Evolutionary conservation across 2,329 filamentous ascomycete species (phyloP), one percentile per base, ranked within the genome.

Genomic region (Ophiostoma sp.): DNA sequence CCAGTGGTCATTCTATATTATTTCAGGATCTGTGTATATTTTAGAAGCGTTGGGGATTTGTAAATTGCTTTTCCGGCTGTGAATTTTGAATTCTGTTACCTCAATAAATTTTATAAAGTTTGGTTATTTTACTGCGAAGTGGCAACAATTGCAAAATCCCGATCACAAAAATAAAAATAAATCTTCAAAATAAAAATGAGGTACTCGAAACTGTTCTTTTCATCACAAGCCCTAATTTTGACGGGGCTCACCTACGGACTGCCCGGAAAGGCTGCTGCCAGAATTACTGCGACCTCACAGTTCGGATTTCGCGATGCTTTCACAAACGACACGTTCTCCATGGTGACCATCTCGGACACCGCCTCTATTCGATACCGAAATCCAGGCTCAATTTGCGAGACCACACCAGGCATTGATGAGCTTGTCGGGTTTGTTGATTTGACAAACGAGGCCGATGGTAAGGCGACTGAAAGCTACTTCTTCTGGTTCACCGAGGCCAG

Each of bases 371-470:
- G 55, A 28, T 45, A 48, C 55, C 39, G 39, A 2, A 31, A 50
- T 4, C 22, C 55, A 15, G 39, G 57, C 4, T 6, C 17, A 28
- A 84, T 90, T 17, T 90, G 88, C 78, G 88, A 90, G 79, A 88
- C 86, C 1, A 89, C 86, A 0, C 81, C 83, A 11, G 84, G 85
- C 8, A 87, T 89, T 52, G 85, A 83, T 75, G 86, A 84, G 42
- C 90, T 87, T 79, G 83, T 86, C 0, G 88, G 89, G 42, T 90
- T 90, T 75, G 85, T 90, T 19, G 85, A 87, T 78, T 82, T 90
- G 4, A 45, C 42, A 28, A 15, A 22, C n/a, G 66, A 59, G 3
- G 15, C 31, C 15, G 39, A 12, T 17, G 15, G 55, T 15, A 36
- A 22, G 7, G 28, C 89, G 76, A 79, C 87, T 75, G 87, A 89